Evolutionary conservation across 106 monocot genomes (phyloP).

Genomic region (Dioscorea dumetorum): DNA sequence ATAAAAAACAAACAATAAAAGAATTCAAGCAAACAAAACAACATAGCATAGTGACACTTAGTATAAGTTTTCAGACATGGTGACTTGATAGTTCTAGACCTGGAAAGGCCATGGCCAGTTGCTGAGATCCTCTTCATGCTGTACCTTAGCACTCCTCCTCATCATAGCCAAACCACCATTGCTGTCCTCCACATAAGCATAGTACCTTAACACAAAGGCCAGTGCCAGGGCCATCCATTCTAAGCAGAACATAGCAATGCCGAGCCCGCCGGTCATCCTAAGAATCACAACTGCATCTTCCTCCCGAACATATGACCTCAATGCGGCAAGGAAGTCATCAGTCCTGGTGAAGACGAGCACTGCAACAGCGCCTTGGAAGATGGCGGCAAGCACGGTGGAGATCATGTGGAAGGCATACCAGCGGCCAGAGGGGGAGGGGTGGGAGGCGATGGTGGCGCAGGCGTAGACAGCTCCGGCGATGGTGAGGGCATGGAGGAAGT

Average conservation of each 20-base stretch:
- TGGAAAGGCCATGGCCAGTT: constrained; percentile 84
- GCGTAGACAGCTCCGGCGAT: constrained; percentile 52
- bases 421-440: constrained; percentile 23
- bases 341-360: constrained; percentile 63
- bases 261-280: constrained; percentile 72
- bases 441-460: constrained; percentile 31
- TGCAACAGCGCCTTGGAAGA: constrained; percentile 78
- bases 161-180: constrained; percentile 5
- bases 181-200: constrained; percentile 49
- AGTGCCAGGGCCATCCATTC: constrained; percentile 73
- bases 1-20: no score
- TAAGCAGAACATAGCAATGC: constrained; percentile 65
- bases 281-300: constrained; percentile 65
- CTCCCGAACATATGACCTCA: constrained; percentile 70
- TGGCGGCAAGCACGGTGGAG: constrained; percentile 70
- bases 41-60: no score
- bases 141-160: constrained; percentile 41
- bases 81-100: constrained; percentile 22
- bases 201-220: constrained; percentile 75
- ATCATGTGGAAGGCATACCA: constrained; percentile 88
- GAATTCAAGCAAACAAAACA: no score
- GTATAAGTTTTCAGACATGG: no score
- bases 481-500: constrained; percentile 80
- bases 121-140: constrained; percentile 33
- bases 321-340: constrained; percentile 43